These are phyloP conservation scores for Pelargonium citronellum DNA, from an alignment of 441 rosid species.

Conservation along the genomic window DNA sequence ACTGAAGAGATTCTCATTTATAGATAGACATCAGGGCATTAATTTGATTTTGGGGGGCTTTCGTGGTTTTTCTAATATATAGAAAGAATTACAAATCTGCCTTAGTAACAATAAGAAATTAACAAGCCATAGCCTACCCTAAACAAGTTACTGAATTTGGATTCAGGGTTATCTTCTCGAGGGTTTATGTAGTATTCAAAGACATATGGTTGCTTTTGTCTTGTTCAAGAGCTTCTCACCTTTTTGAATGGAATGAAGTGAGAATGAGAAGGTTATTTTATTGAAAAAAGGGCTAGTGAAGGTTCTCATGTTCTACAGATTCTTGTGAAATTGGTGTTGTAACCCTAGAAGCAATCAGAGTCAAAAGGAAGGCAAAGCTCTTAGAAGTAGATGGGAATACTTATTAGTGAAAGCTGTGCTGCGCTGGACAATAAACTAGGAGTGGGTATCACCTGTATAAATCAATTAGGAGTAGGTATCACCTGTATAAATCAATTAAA, in stretches of 20 bases:
- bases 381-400: neutral
- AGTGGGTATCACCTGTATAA: too few relatives aligned
- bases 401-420: neutral
- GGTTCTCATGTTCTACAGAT: neutral
- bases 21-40: neutral
- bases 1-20: neutral
- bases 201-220: neutral
- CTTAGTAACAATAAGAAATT: too few relatives aligned
- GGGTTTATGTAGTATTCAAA: neutral
- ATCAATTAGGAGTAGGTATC: too few relatives aligned
- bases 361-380: neutral
- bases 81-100: neutral
- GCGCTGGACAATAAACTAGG: too few relatives aligned
- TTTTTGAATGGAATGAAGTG: neutral
- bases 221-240: neutral
- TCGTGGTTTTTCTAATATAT: neutral
- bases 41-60: neutral
- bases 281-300: neutral
- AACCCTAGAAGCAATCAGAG: neutral
- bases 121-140: neutral
- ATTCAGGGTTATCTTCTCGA: neutral
- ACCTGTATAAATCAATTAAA: neutral
- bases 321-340: neutral
- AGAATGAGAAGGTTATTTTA: neutral
- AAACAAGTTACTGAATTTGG: neutral